Evolutionary conservation across 2,329 filamentous ascomycete genomes (phyloP).

Genomic region (Colletotrichum sidae): DNA sequence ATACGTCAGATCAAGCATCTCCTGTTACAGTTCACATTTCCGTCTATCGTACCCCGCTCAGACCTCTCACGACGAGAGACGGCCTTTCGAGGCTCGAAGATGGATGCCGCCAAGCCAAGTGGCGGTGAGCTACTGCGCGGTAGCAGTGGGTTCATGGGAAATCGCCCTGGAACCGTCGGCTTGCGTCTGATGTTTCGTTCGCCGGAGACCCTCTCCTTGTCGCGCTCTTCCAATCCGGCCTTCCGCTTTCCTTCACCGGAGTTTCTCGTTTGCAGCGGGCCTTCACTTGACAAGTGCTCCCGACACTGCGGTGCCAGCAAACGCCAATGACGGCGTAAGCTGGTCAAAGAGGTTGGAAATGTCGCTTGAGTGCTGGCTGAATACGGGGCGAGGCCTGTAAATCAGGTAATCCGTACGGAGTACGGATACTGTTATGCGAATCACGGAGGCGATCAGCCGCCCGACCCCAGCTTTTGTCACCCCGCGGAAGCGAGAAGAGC

Average conservation of each 20-base stretch:
- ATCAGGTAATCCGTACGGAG: not conserved
- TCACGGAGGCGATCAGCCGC: not conserved
- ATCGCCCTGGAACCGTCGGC: slow-evolving; percentile 20
- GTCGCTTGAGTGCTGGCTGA: slow-evolving; percentile 29
- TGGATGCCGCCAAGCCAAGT: slow-evolving; percentile 32
- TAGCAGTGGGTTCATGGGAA: slow-evolving; percentile 4
- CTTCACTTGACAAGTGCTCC: slow-evolving; percentile 6
- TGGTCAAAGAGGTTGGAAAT: slow-evolving; percentile 22
- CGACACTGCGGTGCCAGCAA: slow-evolving; percentile 13
- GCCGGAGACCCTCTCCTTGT: slow-evolving; percentile 6
- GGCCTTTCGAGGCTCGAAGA: slow-evolving; percentile 14
- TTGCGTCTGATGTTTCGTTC: slow-evolving; percentile 9
- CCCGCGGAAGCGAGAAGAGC: not conserved
- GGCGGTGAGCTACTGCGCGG: slow-evolving; percentile 34
- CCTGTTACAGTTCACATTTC: slow-evolving; percentile 8
- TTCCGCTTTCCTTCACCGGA: slow-evolving; percentile 11
- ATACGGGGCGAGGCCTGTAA: not conserved
- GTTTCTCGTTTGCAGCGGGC: slow-evolving; percentile 9
- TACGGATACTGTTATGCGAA: slow-evolving; percentile 5
- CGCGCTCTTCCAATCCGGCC: slow-evolving; percentile 20
- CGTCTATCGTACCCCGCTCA: slow-evolving; percentile 8
- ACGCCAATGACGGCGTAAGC: slow-evolving; percentile 3
- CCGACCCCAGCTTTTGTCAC: slow-evolving; percentile 3
- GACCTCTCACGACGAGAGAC: not conserved
- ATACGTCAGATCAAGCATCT: not conserved